A percentile compares a stretch with the other conserved stretches of the same genome.
These are phyloP conservation scores for Reticulascus tulasneorum DNA, from an alignment of 2,329 filamentous ascomycete species.

Conservation along the genomic window DNA sequence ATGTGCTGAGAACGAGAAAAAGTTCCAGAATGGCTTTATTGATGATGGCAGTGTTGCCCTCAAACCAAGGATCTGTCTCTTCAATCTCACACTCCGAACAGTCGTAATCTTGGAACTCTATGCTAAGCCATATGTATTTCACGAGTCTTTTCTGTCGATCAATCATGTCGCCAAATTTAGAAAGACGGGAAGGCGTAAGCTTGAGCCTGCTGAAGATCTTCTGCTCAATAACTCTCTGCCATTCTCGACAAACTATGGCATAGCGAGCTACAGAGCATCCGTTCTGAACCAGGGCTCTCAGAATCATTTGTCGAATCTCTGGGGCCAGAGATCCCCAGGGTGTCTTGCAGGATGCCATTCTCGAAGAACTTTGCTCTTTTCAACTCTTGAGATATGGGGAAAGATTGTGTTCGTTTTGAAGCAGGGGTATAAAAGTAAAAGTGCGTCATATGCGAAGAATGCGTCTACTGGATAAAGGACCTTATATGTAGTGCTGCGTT, in stretches of 20 bases:
- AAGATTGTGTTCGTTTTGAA: too few relatives aligned
- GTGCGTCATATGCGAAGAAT: too few relatives aligned
- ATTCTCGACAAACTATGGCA: constrained; percentile 26
- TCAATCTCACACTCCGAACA: constrained; percentile 14
- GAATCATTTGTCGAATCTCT: constrained; percentile 21
- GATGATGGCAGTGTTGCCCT: constrained; percentile 14
- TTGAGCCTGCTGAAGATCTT: constrained; percentile 25
- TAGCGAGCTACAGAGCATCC: constrained; percentile 17
- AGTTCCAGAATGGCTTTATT: constrained; percentile 16
- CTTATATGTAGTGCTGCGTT: too few relatives aligned
- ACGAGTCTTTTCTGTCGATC: constrained; percentile 23
- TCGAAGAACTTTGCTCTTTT: too few relatives aligned
- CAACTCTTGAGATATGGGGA: too few relatives aligned
- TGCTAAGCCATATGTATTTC: constrained; percentile 23
- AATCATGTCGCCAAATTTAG: constrained; percentile 21
- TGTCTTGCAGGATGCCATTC: too few relatives aligned
- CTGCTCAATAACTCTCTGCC: constrained; percentile 24
- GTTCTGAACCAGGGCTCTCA: constrained; percentile 17
- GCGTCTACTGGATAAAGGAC: too few relatives aligned
- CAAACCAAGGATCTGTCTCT: too few relatives aligned
- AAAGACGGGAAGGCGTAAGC: constrained; percentile 23
- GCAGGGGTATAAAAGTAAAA: too few relatives aligned
- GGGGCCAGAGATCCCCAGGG: too few relatives aligned
- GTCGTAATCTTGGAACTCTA: constrained; percentile 25
- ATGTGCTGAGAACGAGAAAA: constrained; percentile 23